These are phyloP conservation scores for Turnera subulata DNA, from an alignment of 345 rosid species.

Conservation along the genomic window DNA sequence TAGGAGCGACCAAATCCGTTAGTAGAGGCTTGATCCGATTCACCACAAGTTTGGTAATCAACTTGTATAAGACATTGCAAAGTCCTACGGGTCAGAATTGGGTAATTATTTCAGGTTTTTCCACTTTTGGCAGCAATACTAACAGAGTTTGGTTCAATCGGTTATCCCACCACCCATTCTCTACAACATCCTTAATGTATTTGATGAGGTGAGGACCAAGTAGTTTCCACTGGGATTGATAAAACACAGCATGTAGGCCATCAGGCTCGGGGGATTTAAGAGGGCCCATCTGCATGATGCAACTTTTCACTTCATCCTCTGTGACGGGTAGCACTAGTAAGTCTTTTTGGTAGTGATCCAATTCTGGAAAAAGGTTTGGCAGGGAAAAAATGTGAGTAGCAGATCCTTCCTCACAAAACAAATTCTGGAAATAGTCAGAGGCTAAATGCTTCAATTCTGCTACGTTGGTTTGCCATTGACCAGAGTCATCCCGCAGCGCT, in stretches of 20 bases:
- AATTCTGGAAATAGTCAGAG: too few species aligned
- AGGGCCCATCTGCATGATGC: neutral
- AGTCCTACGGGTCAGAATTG: neutral
- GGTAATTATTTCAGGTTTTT: neutral
- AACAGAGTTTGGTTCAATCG: neutral
- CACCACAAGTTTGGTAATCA: neutral
- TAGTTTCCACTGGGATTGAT: neutral
- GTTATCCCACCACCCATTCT: too few species aligned
- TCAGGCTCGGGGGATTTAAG: neutral
- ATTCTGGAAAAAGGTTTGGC: too few species aligned
- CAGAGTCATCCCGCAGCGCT: too few species aligned
- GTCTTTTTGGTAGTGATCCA: too few species aligned
- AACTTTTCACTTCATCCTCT: too few species aligned
- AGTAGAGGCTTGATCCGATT: neutral
- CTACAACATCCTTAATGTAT: neutral
- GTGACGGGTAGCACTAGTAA: too few species aligned
- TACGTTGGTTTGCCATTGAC: too few species aligned
- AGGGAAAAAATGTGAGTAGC: too few species aligned
- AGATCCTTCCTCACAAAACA: too few species aligned
- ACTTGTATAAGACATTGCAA: neutral
- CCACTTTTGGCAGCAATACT: neutral
- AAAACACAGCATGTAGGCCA: neutral
- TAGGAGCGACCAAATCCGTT: neutral
- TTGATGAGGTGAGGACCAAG: neutral
- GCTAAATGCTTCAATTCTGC: too few species aligned